Evolutionary conservation across 2,329 filamentous ascomycete genomes (phyloP), one percentile per base, ranked within the genome.

Genomic region (Trichoderma brevicompactum): DNA sequence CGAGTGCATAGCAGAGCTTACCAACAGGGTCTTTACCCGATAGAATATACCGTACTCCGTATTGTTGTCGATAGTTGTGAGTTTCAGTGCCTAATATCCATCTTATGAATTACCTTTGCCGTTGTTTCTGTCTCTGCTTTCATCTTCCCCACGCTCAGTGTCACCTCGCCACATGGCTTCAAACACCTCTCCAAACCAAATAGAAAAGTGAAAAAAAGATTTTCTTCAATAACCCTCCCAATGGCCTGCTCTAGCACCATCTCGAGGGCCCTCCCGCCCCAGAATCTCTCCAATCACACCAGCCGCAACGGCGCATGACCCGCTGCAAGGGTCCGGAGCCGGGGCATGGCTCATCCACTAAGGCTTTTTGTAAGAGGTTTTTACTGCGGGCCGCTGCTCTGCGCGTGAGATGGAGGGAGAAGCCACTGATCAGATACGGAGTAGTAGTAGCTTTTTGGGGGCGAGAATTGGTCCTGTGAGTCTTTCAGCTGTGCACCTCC

Each of bases 151-250:
- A 50, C 44, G 36, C 46, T 23, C 15, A 23, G 19, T 61, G 23
- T 36, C 58, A 61, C 58, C 36, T 50, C 58, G 46, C 46, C 58
- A 50, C 58, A 50, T 61, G 58, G 40, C 44, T 28, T 5, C 13
- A 50, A 17, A 15, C 44, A 6, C 17, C 4, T 19, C 43, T 28
- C 44, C 19, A 28, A 28, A 5, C 23, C 23, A 28, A 5, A 28
- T 2, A 28, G 23, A 28, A 5, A n/a, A 32, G 17, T 28, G 15
- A 8, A 19, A 40, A n/a, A 54, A 19, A 15, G 36, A 54, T 40
- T 54, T 23, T 54, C 36, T 10, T 6, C 10, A 19, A n/a, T 46
- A 23, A 19, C 7, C 43, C 13, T 17, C 17, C 2, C 7, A 40
- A 49, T 28, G 32, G 1, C 46, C 23, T 32, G 53, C 53, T 34